Evolutionary conservation across 345 rosid species (phyloP).

Genomic region (Boechera stricta): DNA sequence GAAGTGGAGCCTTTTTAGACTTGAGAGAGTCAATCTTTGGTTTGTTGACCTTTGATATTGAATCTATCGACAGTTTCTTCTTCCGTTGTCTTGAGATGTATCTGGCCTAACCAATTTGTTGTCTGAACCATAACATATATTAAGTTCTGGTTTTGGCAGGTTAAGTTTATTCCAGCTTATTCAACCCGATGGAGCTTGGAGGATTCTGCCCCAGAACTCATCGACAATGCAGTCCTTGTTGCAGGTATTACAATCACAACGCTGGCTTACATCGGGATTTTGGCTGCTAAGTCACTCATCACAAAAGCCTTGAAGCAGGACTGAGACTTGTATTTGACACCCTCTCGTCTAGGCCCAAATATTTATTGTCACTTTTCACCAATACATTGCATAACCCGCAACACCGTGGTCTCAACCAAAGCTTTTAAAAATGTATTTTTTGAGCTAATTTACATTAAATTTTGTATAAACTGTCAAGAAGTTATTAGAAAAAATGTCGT

Average conservation of each 20-base stretch:
- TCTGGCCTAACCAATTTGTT: conserved; percentile 3
- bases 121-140: background rate
- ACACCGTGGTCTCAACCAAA: background rate
- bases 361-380: background rate
- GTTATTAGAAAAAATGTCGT: background rate
- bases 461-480: background rate
- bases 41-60: background rate
- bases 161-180: conserved; percentile 92
- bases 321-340: conserved; percentile 44
- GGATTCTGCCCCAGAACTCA: conserved; percentile 62
- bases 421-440: background rate
- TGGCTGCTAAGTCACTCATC: conserved; percentile 56
- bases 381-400: conserved; percentile 8
- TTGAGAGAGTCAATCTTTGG: background rate
- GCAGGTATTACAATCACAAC: conserved; percentile 67
- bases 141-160: conserved; percentile 49
- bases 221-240: conserved; percentile 69
- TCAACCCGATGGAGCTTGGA: conserved; percentile 92
- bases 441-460: background rate
- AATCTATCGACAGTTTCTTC: background rate
- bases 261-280: conserved; percentile 63
- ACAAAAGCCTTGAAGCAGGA: conserved; percentile 79
- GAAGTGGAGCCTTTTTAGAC: background rate
- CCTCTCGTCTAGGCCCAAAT: background rate
- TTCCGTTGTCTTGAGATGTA: background rate